Evolutionary conservation across 306 rosid genomes (phyloP), one percentile per base, ranked within the genome.

Genomic region (Canavalia gladiata): DNA sequence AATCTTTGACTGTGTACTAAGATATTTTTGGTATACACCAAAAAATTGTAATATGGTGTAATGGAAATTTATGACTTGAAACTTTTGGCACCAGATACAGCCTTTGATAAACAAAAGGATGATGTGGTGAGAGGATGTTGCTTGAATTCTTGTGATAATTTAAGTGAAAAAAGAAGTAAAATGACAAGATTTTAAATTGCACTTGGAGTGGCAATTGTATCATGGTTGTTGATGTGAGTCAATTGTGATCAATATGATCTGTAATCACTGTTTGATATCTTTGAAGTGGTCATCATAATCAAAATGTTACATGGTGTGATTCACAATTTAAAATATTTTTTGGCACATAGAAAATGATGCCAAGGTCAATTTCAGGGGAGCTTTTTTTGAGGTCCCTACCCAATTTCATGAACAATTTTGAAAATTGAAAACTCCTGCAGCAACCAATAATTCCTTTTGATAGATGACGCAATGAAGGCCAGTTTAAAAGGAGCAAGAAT

Each of bases 401-500:
- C 71, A 88, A 83, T 82, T 80, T 50, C 68, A 73, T 81, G 85
- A 81, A 85, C 68, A 83, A 69, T 74, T 72, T 75, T 33, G 81
- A 82, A 84, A 82, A 60, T 49, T 54, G 31, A 57, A 74, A 75
- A 80, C 85, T 82, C 84, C 72, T 66, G 2, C 34, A 73, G 2
- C 34, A 73, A 33, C 85, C 85, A 84, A 81, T 80, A 80, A 76
- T 74, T 82, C 83, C 56, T 84, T 43, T 75, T 86, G 81, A 77
- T 10, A 66, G 77, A 75, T 89, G 94, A 91, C 87, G 95, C 83
- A 87, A 83, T 13, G 89, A 85, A 80, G 49, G 76, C 29, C 65
- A 90, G 94, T 87, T 92, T 84, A 84, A 88, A 89, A 92, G 91
- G 84, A 62, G 70, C 79, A 46, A 73, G 34, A 81, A 77, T 71